Evolutionary conservation across 2,329 filamentous ascomycete genomes (phyloP).

Genomic region (Xylaria polymorpha): DNA sequence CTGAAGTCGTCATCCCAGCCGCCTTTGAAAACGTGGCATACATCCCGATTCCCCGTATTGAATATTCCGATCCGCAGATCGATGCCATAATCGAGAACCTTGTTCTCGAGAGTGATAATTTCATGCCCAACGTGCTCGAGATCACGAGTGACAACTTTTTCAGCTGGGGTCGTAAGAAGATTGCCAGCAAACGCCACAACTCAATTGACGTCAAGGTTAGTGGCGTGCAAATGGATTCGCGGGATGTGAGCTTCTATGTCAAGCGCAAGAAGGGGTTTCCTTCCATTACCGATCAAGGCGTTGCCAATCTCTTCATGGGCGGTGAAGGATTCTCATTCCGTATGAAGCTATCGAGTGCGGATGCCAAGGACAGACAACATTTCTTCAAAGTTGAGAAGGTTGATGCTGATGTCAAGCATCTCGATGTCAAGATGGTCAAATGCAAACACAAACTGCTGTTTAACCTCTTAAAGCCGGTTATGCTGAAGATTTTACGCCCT

Average conservation of each 20-base stretch:
- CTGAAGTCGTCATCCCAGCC: constrained; percentile 84
- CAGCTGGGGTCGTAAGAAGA: constrained; percentile 91
- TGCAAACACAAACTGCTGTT: constrained; percentile 96
- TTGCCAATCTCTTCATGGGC: constrained; percentile 88
- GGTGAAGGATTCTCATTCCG: constrained; percentile 92
- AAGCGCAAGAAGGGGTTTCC: constrained; percentile 96
- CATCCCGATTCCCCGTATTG: constrained; percentile 91
- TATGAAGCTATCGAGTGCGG: constrained; percentile 84
- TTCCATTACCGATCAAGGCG: constrained; percentile 84
- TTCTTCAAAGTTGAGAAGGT: constrained; percentile 97
- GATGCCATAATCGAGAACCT: constrained; percentile 95
- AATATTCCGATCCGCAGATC: constrained; percentile 85
- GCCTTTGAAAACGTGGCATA: constrained; percentile 89
- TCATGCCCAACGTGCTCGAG: constrained; percentile 92
- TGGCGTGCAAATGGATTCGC: constrained; percentile 91
- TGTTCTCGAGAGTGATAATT: constrained; percentile 94
- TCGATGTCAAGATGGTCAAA: constrained; percentile 91
- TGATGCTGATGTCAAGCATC: constrained; percentile 80
- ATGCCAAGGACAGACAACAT: constrained; percentile 78
- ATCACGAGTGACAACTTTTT: constrained; percentile 93
- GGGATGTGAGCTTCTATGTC: constrained; percentile 92
- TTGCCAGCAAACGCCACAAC: constrained; percentile 84
- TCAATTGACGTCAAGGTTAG: constrained; percentile 83
- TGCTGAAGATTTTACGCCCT: constrained; percentile 85
- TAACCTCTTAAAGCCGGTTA: constrained; percentile 83